Evolutionary conservation across 1,284 basidiomycete species (phyloP).

Genomic region (Golubevia sp.): DNA sequence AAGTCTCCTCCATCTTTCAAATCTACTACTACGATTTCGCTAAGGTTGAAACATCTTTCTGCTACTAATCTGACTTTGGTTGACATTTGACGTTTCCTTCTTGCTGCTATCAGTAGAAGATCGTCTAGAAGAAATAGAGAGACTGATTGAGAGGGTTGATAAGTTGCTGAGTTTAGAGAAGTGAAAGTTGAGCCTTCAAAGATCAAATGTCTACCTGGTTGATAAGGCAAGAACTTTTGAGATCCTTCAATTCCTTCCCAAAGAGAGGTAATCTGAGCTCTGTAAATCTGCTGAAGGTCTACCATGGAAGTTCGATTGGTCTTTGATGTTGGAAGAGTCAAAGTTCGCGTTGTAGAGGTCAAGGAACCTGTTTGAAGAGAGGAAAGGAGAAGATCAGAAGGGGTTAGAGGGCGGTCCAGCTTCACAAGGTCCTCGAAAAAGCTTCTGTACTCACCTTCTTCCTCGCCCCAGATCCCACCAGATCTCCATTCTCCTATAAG

Average conservation of each 20-base stretch:
- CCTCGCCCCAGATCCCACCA: too few species aligned
- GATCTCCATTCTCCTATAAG: constrained; percentile 86
- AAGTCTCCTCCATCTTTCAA: constrained; percentile 91
- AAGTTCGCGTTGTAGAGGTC: constrained; percentile 26
- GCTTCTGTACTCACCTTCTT: not conserved
- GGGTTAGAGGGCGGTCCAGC: too few species aligned
- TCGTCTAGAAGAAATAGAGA: constrained; percentile 91
- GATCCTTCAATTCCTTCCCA: constrained; percentile 94
- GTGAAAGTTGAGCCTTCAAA: constrained; percentile 82
- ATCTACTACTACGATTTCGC: constrained; percentile 90
- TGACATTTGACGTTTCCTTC: constrained; percentile 53
- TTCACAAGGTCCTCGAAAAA: too few species aligned
- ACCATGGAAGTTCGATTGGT: constrained; percentile 86
- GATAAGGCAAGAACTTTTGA: constrained; percentile 88
- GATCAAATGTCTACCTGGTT: constrained; percentile 86
- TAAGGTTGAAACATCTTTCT: constrained; percentile 86
- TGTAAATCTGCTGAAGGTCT: constrained; percentile 90
- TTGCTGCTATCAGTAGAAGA: constrained; percentile 81
- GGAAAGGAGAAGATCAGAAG: constrained; percentile 66
- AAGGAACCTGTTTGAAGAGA: constrained; percentile 60
- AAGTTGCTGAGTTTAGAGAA: constrained; percentile 90
- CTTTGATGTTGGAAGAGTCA: constrained; percentile 66
- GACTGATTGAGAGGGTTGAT: constrained; percentile 84
- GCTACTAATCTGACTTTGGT: constrained; percentile 75
- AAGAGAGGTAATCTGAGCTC: constrained; percentile 86